Conservation (phyloP, 306 rosid genomes). For the Corylus avellana region DNA sequence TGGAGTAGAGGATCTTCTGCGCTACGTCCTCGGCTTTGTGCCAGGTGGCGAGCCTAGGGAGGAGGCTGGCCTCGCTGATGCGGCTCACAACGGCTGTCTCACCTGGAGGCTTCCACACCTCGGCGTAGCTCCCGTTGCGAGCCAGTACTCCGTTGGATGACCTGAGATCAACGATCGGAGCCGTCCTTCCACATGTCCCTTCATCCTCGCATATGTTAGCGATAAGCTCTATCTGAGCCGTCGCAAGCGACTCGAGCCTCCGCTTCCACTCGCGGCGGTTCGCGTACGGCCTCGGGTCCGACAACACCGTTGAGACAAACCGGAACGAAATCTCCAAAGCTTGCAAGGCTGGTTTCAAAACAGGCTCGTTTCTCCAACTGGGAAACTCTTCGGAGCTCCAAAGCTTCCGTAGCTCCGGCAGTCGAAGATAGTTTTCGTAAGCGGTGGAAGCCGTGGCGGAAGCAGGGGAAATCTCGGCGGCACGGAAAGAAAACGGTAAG, state of each 20-base stretch:
- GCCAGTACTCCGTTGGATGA: conserved; percentile 35
- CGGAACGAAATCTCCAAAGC: conserved; percentile 85
- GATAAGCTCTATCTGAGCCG: conserved; percentile 55
- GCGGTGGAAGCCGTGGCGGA: conserved; percentile 53
- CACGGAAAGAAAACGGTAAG: conserved; percentile 37
- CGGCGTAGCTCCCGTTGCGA: conserved; percentile 51
- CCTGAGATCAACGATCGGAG: conserved; percentile 54
- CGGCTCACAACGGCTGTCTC: conserved; percentile 51
- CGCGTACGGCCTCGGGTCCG: conserved; percentile 68
- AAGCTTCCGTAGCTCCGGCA: conserved; percentile 58
- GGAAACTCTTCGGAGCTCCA: conserved; percentile 67
- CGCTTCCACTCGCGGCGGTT: conserved; percentile 78
- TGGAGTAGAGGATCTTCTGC: conserved; percentile 49
- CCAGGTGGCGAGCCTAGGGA: conserved; percentile 80
- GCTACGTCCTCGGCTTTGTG: conserved; percentile 54
- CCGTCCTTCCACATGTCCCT: conserved; percentile 45
- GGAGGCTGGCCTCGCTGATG: conserved; percentile 67
- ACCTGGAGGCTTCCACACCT: conserved; percentile 52
- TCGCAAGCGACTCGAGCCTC: conserved; percentile 57
- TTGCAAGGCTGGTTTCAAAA: conserved; percentile 70
- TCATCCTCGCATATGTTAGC: conserved; percentile 59
- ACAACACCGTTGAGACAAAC: conserved; percentile 55
- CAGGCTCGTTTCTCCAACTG: conserved; percentile 65
- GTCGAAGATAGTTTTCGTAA: conserved; percentile 73
- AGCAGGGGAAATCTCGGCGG: conserved; percentile 55